Base-by-base conservation (phyloP, 208 protist genomes). In the Phytomonas sp. region DNA sequence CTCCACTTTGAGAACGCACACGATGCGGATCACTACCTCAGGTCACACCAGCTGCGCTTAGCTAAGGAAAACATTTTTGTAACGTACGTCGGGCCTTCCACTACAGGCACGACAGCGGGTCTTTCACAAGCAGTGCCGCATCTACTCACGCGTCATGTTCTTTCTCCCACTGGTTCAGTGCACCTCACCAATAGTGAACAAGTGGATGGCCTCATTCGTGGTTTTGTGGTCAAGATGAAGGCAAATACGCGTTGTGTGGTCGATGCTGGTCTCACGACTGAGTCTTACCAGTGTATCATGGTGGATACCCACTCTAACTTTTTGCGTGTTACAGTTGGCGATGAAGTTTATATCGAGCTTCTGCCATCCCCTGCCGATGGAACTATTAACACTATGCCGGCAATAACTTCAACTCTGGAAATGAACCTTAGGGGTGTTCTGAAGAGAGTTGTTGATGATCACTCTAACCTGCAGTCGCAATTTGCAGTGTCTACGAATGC, bases 221-320 rank as follows among this genome's bases (percentile, higher is more conserved):
- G 85, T 33, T 83, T 84, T 62, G 83, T 94, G n/a, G 77, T 94
- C 29, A 68, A 69, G 45, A 71, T 79, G 37, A 66, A 61, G 33
- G 79, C 71, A 30, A 84, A 83, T 62, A 75, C 73, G 4, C 71
- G 71, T 32, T 94, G 88, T 63, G 72, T 76, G 0, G 88, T 94
- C 40, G 85, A 94, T 64, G 82, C 82, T 12, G 88, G 88, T 10
- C 66, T 94, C 52, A 70, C 71, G 64, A 67, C 70, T 30, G 64
- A 66, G 0, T 64, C 61, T 29, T 63, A 78, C 66, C 69, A 81
- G 63, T 66, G 67, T 4, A 40, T 31, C 36, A 72, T 88, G 2
- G 64, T 93, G 29, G 78, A 80, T 37, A 82, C 81, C 26, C 82
- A 87, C 65, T 87, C 74, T n/a, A 90, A 93, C 74, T 93, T 93